Percentiles rank a stretch among this genome's conserved stretches.
phyloP scores from a whole-genome alignment of 2,329 filamentous ascomycete genomes.

The Clonostachys sp. region DNA sequence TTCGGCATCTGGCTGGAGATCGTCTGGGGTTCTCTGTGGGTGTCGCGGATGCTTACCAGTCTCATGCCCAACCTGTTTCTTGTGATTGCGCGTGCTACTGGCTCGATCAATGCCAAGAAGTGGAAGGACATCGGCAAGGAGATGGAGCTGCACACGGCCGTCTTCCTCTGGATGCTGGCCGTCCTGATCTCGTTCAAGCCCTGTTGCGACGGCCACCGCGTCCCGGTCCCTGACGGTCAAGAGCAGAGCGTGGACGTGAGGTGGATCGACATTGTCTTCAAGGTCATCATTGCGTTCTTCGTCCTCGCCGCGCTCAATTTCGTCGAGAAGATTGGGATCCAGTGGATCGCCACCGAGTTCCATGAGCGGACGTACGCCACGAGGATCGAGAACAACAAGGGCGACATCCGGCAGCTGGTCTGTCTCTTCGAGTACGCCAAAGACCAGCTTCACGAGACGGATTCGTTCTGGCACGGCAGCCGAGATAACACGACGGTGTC shows the following conservation, averaged over 20 bases:
- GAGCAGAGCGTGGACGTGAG: conserved; percentile 41
- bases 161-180: conserved; percentile 91
- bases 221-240: conserved; percentile 16
- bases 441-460: conserved; percentile 56
- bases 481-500: conserved; percentile 48
- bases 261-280: conserved; percentile 80
- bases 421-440: conserved; percentile 67
- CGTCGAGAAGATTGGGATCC: conserved; percentile 87
- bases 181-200: conserved; percentile 82
- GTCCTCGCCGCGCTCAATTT: conserved; percentile 77
- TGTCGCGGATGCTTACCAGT: conserved; percentile 51
- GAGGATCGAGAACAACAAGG: conserved; percentile 88
- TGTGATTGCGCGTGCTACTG: conserved; percentile 63
- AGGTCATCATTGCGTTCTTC: conserved; percentile 82
- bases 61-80: conserved; percentile 42
- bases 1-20: conserved; percentile 95
- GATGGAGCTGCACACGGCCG: conserved; percentile 76
- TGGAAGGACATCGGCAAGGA: conserved; percentile 86
- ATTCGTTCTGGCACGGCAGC: conserved; percentile 41
- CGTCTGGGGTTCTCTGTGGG: conserved; percentile 88
- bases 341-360: conserved; percentile 91
- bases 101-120: conserved; percentile 84
- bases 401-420: conserved; percentile 65
- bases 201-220: conserved; percentile 62
- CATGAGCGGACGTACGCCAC: conserved; percentile 87